Conservation (phyloP, 2,329 filamentous ascomycete species). For the Lecanosticta acicola region DNA sequence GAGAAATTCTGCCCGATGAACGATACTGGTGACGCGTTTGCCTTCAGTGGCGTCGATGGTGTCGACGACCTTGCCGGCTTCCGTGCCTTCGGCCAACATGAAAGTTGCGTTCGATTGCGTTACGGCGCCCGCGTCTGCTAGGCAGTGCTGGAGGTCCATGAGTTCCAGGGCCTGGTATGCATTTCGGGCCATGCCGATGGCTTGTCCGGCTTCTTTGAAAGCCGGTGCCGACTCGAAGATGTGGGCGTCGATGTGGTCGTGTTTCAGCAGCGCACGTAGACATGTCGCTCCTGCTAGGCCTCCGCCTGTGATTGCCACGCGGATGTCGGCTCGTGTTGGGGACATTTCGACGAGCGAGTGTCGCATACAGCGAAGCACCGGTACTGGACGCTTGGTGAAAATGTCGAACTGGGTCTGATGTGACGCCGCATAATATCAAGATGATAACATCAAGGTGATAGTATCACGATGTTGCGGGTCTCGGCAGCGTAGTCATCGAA, state of each 20-base stretch:
- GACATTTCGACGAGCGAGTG: too few relatives aligned
- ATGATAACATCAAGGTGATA: too few relatives aligned
- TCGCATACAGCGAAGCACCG: too few relatives aligned
- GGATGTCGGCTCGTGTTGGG: too few relatives aligned
- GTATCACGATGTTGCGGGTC: too few relatives aligned
- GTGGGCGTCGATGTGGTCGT: conserved; percentile 8
- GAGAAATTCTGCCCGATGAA: conserved; percentile 13
- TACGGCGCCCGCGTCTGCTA: conserved; percentile 7
- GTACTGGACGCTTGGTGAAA: too few relatives aligned
- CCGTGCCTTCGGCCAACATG: conserved; percentile 9
- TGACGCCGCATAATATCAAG: too few relatives aligned
- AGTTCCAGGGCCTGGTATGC: conserved; percentile 9
- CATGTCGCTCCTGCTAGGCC: conserved; percentile 13
- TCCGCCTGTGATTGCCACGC: conserved; percentile 12
- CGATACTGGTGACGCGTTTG: conserved; percentile 9
- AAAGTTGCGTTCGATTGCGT: conserved; percentile 4
- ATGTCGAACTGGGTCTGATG: too few relatives aligned
- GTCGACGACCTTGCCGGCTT: conserved; percentile 10
- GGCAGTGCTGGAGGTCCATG: conserved; percentile 5
- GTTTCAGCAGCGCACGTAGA: conserved; percentile 7
- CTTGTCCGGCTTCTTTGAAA: conserved; percentile 13
- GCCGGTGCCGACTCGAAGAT: conserved; percentile 13
- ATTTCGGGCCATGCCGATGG: conserved; percentile 11
- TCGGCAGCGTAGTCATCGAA: too few relatives aligned
- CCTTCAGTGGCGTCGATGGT: conserved; percentile 10